Percentiles rank a stretch among this genome's conserved stretches.
Evolutionary conservation across 306 rosid genomes (phyloP).

Genomic region (Pueraria montana): DNA sequence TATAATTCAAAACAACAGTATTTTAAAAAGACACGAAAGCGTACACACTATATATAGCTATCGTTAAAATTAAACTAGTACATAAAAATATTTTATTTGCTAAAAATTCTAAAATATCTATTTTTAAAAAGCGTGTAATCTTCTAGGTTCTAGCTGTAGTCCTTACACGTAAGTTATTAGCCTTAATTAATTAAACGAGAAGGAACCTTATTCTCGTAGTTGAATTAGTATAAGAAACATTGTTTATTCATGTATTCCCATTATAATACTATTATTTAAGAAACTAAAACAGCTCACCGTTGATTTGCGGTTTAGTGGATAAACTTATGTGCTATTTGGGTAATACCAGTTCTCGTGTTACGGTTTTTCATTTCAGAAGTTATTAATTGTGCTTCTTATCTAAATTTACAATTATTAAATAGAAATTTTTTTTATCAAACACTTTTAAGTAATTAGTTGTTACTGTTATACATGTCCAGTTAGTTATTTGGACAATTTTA

Average conservation of each 20-base stretch:
- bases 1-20: background rate
- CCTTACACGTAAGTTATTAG: background rate
- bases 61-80: background rate
- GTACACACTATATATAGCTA: background rate
- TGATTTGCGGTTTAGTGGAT: background rate
- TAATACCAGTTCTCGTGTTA: background rate
- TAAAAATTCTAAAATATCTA: background rate
- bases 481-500: background rate
- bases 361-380: background rate
- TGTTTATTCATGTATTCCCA: background rate
- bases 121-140: background rate
- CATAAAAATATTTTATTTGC: background rate
- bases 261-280: background rate
- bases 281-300: background rate
- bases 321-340: background rate
- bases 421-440: too few relatives aligned
- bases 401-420: background rate
- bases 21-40: background rate
- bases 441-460: too few relatives aligned
- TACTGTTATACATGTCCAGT: background rate
- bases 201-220: background rate
- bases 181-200: background rate
- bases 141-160: background rate
- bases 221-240: background rate
- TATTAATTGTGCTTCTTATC: background rate